Evolutionary conservation across 768 basidiomycete genomes (phyloP), one percentile per base, ranked within the genome.

Genomic region (Tephrocybe sp.): DNA sequence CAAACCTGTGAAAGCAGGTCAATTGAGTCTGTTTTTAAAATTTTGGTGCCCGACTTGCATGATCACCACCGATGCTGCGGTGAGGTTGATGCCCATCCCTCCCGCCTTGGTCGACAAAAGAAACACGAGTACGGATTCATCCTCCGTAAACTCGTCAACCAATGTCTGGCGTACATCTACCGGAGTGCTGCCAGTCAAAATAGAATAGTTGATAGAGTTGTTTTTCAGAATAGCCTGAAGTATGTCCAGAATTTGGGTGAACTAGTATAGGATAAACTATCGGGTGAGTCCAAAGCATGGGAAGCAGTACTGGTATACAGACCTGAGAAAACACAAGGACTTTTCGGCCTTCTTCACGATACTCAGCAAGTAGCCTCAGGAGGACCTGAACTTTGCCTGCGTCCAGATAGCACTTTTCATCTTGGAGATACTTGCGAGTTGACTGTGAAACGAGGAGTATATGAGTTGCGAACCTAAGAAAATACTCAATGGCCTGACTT

Each of bases 261-360:
- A 98, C 91, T 97, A 57, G 29, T 7, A 18, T 18, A 47, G 11
- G 6, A 29, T 5, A 11, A 5, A 11, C 27, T 34, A 25, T 22
- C 18, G 41, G 24, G 21, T 40, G 10, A 50, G 16, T 24, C 29
- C 36, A 18, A 15, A 29, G n/a, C 36, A 29, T 16, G 42, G 22
- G 24, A 16, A 19, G 18, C 33, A 4, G 4, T 3, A 6, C n/a
- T 3, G 16, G 22, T 36, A 11, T 11, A 61, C 76, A 48, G 53
- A 90, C 93, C 78, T 97, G 95, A 24, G 93, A 97, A 68, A 99
- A 99, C 36, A 99, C 84, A 57, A 99, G 73, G 39, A 95, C 76
- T 59, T 95, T 88, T 52, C 94, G 83, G 42, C 79, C 81, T 54
- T 90, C 78, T 37, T 70, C 69, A 45, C 71, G 63, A 61, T 93